Base-by-base conservation (phyloP, 2,329 filamentous ascomycete genomes). In the Xylaria sp. region DNA sequence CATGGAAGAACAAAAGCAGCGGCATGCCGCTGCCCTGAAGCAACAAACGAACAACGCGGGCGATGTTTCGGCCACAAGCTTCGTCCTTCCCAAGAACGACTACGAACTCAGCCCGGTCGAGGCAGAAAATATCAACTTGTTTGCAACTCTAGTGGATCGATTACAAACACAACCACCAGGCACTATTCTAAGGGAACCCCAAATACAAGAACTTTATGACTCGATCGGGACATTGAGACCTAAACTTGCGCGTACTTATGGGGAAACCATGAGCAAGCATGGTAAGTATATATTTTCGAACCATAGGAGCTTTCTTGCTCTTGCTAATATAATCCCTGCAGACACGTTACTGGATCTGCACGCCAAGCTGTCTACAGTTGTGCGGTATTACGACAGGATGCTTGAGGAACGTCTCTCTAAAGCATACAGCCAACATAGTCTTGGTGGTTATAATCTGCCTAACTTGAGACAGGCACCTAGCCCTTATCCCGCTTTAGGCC, bases 221-320 rank as follows among this genome's bases (percentile, higher is more conserved):
- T 97, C 94, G 75, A 98, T 99, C 75, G 94, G 95, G n/a, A 87
- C 93, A 18, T 83, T 99, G 71, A 88, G 96, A 59, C 96, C 96
- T 1, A 99, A 99, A 80, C 85, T 99, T 64, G 96, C 96, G 4
- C 89, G 96, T 66, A 98, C 95, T 0, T 98, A 98, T 78, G 96
- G 96, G 64, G 96, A 99, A 83, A 98, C 96, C 0, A 98, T 99
- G 96, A 98, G 96, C 87, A 99, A 99, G 81, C 96, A 98, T 80
- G 94, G 93, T 93, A 83, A 78, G 89, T 82, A 57, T 35, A 44
- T 35, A 48, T 32, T 12, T n/a, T 2, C 25, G 3, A 21, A 23
- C 57, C 44, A 27, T 18, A 6, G 13, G 23, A 5, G 12, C 32
- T 10, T 12, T 35, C 5, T 10, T 27, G 8, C 40, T 55, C n/a